Evolutionary conservation across 78 protist genomes (phyloP), one percentile per base, ranked within the genome.

Genomic region (Pelomyxa schiedti): DNA sequence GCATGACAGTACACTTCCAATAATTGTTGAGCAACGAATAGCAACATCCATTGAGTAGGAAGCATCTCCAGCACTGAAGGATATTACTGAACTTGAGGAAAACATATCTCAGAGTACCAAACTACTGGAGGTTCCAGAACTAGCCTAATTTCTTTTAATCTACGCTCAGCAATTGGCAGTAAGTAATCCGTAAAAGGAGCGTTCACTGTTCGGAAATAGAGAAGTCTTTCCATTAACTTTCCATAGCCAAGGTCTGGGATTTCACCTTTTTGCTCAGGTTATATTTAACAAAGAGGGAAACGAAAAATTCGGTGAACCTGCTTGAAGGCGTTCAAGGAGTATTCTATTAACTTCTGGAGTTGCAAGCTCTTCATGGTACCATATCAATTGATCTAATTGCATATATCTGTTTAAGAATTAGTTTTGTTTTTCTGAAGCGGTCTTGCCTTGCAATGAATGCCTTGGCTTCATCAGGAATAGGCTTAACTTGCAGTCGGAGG

Each of bases 31-130:
- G n/a, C 3, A 3, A 53, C 77, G 77, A 8, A 74, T 74, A 16
- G 77, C 77, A 3, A 74, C 77, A 8, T 74, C 77, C 77, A 74
- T 74, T n/a, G 69, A 52, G 3, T 1, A 3, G 9, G 77, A 74
- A 26, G 77, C 77, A 8, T 74, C 77, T 36, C 77, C 77, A 3
- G 42, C 35, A 8, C 4, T n/a, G n/a, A n/a, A n/a, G n/a, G n/a
- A n/a, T n/a, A n/a, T n/a, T n/a, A n/a, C n/a, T n/a, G n/a, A n/a
- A n/a, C n/a, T n/a, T n/a, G n/a, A n/a, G n/a, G n/a, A n/a, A n/a
- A n/a, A n/a, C n/a, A n/a, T n/a, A n/a, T n/a, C n/a, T n/a, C n/a
- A n/a, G n/a, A n/a, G n/a, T n/a, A n/a, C n/a, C n/a, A 3, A 30
- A 30, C 30, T 1, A 74, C 3, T 28, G 77, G 77, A 16, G 70